Base-by-base conservation (phyloP, 2,329 filamentous ascomycete species). In the Xylariaceae sp. region DNA sequence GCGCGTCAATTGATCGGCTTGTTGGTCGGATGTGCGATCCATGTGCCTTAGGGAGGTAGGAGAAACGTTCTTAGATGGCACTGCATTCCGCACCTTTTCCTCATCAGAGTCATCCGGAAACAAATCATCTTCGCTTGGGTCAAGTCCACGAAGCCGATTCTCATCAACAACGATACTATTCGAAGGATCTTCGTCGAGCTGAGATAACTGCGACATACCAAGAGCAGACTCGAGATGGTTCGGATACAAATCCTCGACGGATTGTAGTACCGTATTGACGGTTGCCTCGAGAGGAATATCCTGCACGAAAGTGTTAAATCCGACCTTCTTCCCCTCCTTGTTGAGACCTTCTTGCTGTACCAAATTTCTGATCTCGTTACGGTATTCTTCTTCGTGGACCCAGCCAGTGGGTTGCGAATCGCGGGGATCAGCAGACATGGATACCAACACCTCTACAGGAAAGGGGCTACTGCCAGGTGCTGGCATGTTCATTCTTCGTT, bases 361-460 rank as follows among this genome's bases (percentile, higher is more conserved):
- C 19, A 95, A 75, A 22, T 80, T 73, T 31, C 75, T 70, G 2
- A 96, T 74, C 60, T 88, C 78, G 41, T 84, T 75, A 31, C 83
- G 77, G 64, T 87, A 93, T 64, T 96, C 92, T 43, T 90, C 85
- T 67, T 97, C 93, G 60, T 97, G 92, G 50, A 97, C 87, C 93
- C 94, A 99, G 0, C 84, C 86, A n/a, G 84, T 83, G n/a, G 83
- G 77, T 38, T 86, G 80, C 2, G 83, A 82, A 54, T 89, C 80
- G 48, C 91, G 81, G 31, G 84, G 76, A 68, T 94, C 88, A 6
- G 90, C 90, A 38, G 91, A 96, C 86, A 97, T 95, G 2, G 90
- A 90, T 3, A 95, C 81, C 52, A 97, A 73, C 5, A 84, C 90
- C 60, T 96, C 92, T 0, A 84, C 76, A 2, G 88, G 84, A 58